Evolutionary conservation across 2,329 filamentous ascomycete genomes (phyloP).

Genomic region (Helotiales sp.): DNA sequence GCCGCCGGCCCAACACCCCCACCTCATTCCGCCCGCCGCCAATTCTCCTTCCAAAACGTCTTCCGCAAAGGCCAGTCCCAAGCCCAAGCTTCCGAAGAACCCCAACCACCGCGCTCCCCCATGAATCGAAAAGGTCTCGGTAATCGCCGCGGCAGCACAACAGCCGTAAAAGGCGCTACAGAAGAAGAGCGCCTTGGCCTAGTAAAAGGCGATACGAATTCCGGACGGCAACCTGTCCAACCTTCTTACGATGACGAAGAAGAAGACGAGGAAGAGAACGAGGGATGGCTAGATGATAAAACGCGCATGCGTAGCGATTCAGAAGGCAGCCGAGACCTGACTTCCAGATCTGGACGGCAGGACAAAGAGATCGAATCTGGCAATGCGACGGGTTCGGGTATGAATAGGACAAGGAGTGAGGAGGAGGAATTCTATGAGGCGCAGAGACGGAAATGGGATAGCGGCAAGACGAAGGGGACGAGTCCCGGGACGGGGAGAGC

Average conservation of each 20-base stretch:
- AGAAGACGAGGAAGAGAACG: slow-evolving; percentile 34
- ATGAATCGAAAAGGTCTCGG: slow-evolving; percentile 45
- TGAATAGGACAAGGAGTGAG: slow-evolving; percentile 8
- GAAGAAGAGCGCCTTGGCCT: slow-evolving; percentile 85
- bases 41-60: slow-evolving; percentile 92
- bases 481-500: slow-evolving; percentile 2
- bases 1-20: slow-evolving; percentile 61
- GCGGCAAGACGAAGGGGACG: not conserved
- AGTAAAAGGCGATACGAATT: slow-evolving; percentile 71
- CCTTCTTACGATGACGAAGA: slow-evolving; percentile 34
- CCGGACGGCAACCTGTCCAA: slow-evolving; percentile 22
- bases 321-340: slow-evolving; percentile 26
- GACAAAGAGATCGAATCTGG: slow-evolving; percentile 21
- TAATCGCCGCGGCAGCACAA: slow-evolving; percentile 48
- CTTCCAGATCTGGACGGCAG: slow-evolving; percentile 19
- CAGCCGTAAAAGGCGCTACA: slow-evolving; percentile 60
- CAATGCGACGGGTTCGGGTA: not conserved
- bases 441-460: slow-evolving; percentile 27
- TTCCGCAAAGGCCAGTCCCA: slow-evolving; percentile 52
- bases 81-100: slow-evolving; percentile 25
- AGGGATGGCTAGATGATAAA: slow-evolving; percentile 23
- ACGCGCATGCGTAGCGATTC: slow-evolving; percentile 15
- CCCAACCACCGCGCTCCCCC: slow-evolving; percentile 41
- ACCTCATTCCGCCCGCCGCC: slow-evolving; percentile 67
- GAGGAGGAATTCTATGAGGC: slow-evolving; percentile 28